phyloP scores from a whole-genome alignment of 805 yeast species.

The Ogataea saltuana region DNA sequence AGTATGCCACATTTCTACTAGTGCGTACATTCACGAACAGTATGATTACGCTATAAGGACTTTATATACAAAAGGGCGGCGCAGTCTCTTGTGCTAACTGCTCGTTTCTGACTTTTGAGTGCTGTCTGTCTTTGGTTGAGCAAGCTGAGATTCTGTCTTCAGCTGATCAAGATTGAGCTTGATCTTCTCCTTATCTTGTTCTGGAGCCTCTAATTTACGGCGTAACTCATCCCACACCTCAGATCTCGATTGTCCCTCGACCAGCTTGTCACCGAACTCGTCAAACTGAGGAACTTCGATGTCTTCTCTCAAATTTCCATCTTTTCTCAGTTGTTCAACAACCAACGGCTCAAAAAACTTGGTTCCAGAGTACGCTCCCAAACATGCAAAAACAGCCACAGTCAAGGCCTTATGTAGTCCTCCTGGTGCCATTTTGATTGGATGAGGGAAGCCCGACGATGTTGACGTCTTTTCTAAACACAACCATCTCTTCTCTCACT shows the following conservation, averaged over 20 bases:
- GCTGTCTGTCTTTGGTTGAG: no score
- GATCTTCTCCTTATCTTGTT: constrained; percentile 13
- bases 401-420: constrained; percentile 26
- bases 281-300: constrained; percentile 57
- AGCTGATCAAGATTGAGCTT: constrained; percentile 8
- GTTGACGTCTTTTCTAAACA: background rate
- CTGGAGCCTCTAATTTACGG: constrained; percentile 9
- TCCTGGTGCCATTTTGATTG: constrained; percentile 4
- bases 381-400: constrained; percentile 30
- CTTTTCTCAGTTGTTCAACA: constrained; percentile 63
- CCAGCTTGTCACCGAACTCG: constrained; percentile 39
- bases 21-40: background rate
- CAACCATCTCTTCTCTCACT: background rate
- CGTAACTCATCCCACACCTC: constrained; percentile 23
- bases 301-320: constrained; percentile 64
- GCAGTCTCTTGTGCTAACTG: no score
- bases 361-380: constrained; percentile 54
- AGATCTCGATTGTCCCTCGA: constrained; percentile 22
- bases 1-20: no score
- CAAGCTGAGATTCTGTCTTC: background rate
- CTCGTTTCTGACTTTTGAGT: no score
- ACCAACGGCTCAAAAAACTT: constrained; percentile 75
- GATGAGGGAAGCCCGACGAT: background rate
- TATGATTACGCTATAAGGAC: no score
- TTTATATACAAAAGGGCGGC: background rate